phyloP scores from a whole-genome alignment of 345 rosid genomes.

The Xanthoceras sorbifolium region DNA sequence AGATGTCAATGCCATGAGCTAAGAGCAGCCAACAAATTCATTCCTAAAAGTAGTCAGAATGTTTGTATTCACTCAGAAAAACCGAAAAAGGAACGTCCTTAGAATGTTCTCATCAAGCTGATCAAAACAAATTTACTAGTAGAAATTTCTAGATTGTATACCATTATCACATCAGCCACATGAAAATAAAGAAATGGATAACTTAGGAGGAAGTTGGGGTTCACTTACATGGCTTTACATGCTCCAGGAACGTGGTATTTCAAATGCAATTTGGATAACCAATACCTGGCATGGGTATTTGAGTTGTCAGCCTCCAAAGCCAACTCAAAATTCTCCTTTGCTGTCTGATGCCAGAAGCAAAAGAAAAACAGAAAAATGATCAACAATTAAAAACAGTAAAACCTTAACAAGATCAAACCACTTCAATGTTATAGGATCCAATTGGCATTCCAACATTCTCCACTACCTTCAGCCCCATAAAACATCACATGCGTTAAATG shows the following conservation, averaged over 20 bases:
- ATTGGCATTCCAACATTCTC: not conserved
- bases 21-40: slow-evolving; percentile 7
- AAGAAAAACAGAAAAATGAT: not conserved
- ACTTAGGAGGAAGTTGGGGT: not conserved
- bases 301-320: slow-evolving; percentile 77
- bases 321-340: slow-evolving; percentile 89
- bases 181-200: slow-evolving; percentile 1
- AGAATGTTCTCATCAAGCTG: not conserved
- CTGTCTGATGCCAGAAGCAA: slow-evolving; percentile 48
- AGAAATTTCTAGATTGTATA: not conserved
- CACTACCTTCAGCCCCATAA: not conserved
- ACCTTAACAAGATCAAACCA: not conserved
- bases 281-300: slow-evolving; percentile 80
- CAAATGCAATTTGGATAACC: slow-evolving; percentile 82
- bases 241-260: slow-evolving; percentile 89
- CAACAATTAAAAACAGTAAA: not conserved
- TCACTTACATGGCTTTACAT: slow-evolving; percentile 77
- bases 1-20: slow-evolving; percentile 6
- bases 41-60: not conserved
- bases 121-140: not conserved
- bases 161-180: not conserved
- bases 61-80: not conserved
- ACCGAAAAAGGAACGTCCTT: not conserved
- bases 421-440: not conserved
- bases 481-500: too few relatives aligned